Base-by-base conservation (phyloP, 805 yeast genomes). In the Candida nanaspora region DNA sequence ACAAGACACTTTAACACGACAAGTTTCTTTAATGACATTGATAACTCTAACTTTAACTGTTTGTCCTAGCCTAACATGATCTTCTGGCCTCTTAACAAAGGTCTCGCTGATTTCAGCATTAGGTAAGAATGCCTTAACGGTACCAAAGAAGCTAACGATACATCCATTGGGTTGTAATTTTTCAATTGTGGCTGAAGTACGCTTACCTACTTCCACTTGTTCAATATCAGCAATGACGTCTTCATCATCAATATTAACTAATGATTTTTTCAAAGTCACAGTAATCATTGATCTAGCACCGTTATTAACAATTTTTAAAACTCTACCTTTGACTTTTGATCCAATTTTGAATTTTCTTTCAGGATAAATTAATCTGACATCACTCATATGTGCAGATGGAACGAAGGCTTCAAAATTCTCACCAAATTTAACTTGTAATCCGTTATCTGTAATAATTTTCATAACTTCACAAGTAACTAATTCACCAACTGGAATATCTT, bases 271-370 rank as follows among this genome's bases (percentile, higher is more conserved):
- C 51, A 89, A 62, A 2, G 98, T 85, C 19, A 86, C 67, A 30
- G 67, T 62, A 34, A 88, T 65, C 37, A 70, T 74, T 26, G 64
- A 55, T 26, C 70, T 73, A 15, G 50, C 46, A 25, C 74, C 70
- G 35, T 54, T 63, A 31, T 57, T 51, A 34, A 71, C 63, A 19
- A 74, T 70, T 40, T 63, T 69, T 48, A 86, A 61, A 11, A 87
- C 74, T 63, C 95, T 76, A 46, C 82, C 93, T 51, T 74, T 83
- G 25, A 86, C 86, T 49, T 80, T 83, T 33, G 82, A 68, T 10
- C 96, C 98, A 34, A 81, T 78, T 61, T 85, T 86, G 70, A 82
- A 91, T 54, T 87, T 86, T 68, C 93, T 76, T 63, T 93, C 98
- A 6, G 98, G 98, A 55, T 91, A 82, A 3, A 78, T 77, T 47